Conservation (phyloP, 2,329 filamentous ascomycete species). For the Aspergillus eucalypticola region DNA sequence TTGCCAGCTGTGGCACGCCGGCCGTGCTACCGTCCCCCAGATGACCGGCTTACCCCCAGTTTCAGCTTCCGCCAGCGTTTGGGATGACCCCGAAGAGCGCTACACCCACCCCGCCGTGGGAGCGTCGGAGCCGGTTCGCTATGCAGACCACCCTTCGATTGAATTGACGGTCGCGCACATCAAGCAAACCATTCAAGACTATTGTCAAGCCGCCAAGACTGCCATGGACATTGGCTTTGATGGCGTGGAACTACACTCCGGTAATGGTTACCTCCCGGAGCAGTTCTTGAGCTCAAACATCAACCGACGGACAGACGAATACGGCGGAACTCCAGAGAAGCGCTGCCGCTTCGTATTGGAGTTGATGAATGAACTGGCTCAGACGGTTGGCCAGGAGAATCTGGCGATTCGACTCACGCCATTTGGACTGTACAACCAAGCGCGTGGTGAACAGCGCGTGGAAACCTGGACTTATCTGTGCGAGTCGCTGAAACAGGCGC, state of each 20-base stretch:
- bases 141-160: conserved; percentile 46
- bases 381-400: conserved; percentile 49
- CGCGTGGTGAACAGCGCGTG: conserved; percentile 52
- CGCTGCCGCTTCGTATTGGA: conserved; percentile 59
- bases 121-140: conserved; percentile 38
- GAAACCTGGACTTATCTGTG: conserved; percentile 57
- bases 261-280: conserved; percentile 55
- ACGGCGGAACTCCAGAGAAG: conserved; percentile 54
- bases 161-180: conserved; percentile 51
- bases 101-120: conserved; percentile 44
- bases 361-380: conserved; percentile 50
- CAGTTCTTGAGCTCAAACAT: conserved; percentile 54
- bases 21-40: conserved; percentile 47
- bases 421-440: conserved; percentile 56
- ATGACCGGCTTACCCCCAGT: conserved; percentile 44
- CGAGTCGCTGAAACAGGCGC: conserved; percentile 48
- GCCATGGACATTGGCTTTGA: conserved; percentile 60
- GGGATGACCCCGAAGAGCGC: conserved; percentile 47
- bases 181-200: conserved; percentile 46
- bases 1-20: conserved; percentile 47
- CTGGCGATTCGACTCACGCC: conserved; percentile 51
- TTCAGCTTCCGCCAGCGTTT: conserved; percentile 46
- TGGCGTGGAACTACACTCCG: conserved; percentile 53
- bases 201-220: conserved; percentile 47
- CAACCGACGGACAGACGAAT: conserved; percentile 54